Conservation (phyloP, 2,329 filamentous ascomycete genomes). For the Sarocladium oryzae region DNA sequence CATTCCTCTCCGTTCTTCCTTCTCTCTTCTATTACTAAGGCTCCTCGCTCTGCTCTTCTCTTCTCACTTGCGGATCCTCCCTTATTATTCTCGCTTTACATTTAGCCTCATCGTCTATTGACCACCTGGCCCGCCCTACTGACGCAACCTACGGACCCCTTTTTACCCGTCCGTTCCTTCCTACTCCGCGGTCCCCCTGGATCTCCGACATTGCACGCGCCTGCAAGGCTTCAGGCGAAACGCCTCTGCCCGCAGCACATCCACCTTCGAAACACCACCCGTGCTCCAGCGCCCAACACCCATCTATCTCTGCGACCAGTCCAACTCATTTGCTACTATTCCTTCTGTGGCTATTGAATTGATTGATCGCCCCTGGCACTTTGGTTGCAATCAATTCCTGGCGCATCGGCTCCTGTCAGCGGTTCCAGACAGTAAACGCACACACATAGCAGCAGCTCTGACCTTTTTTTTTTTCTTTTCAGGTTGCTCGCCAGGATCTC, state of each 20-base stretch:
- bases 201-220: slow-evolving; percentile 8
- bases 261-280: slow-evolving; percentile 8
- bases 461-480: too few relatives aligned
- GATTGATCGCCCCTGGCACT: neutral
- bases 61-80: neutral
- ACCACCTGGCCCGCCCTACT: neutral
- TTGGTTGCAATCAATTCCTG: neutral
- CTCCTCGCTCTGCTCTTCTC: neutral
- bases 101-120: slow-evolving; percentile 1
- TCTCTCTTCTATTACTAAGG: neutral
- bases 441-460: too few relatives aligned
- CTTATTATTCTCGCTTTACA: neutral
- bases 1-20: neutral
- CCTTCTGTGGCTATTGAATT: neutral
- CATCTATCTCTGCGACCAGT: neutral
- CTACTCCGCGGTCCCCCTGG: neutral
- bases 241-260: neutral
- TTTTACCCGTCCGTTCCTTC: slow-evolving; percentile 3
- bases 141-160: neutral
- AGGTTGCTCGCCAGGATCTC: neutral
- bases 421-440: too few relatives aligned
- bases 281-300: neutral
- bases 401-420: neutral
- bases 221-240: slow-evolving; percentile 4
- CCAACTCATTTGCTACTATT: neutral